Base-by-base conservation (phyloP, 305 asterid species). In the Lippia alba region DNA sequence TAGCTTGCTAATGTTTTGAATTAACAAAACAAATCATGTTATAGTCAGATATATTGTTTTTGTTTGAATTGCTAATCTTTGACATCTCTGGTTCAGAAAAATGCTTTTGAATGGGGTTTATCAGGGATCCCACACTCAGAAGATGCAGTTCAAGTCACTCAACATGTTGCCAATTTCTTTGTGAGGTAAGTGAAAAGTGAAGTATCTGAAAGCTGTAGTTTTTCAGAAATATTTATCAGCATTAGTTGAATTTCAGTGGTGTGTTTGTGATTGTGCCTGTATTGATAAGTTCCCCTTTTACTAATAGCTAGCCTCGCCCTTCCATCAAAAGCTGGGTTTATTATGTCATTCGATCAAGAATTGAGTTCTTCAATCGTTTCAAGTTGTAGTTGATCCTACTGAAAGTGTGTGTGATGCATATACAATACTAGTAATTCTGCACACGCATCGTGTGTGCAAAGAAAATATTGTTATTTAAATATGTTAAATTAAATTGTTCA, bases 41-140 rank as follows among this genome's bases (percentile, higher is more conserved):
- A 49, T 57, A 45, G 12, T 46, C 15, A 19, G 1, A 70, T 20
- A 57, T 5, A 12, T 1, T 24, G 3, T 8, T 60, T 44, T 30
- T 18, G 20, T 56, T 72, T 45, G 20, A 41, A 61, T 44, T 58
- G 46, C 34, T 9, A 53, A 58, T 7, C 41, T 58, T 50, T 48
- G 45, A 44, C 59, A 55, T 65, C 32, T 78, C 12, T 61, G 55
- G 64, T 80, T 74, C 87, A 94, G 98, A 94, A 92, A 92, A 94
- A 91, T 86, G 96, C 99, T 70, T 94, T 94, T 32, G 99, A 92
- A 73, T 94, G 99, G 99, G 98, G 96, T 64, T 81, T 76, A 77
- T 82, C 96, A 34, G 66, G 76, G 85, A 94, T 92, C 74, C 99
- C 99, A 36, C 99, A 94, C 86, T 82, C 98, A 0, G 98, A 92